phyloP scores from a whole-genome alignment of 805 yeast species.

The Henningerozyma blattae region DNA sequence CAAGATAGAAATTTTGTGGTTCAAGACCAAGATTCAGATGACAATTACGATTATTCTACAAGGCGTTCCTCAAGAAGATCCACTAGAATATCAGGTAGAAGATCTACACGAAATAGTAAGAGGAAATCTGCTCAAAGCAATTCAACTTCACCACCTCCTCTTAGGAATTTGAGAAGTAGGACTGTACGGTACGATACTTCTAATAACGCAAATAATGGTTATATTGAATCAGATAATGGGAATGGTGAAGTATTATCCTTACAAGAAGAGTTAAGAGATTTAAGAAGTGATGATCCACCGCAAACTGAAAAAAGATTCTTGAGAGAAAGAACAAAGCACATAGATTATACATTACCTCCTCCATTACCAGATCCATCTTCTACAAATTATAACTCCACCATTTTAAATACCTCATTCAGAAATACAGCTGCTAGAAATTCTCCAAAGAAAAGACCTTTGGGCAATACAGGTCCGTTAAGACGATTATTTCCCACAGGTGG shows the following conservation, averaged over 20 bases:
- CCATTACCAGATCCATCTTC: slow-evolving; percentile 37
- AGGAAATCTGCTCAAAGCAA: background rate
- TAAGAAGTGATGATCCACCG: slow-evolving; percentile 47
- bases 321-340: slow-evolving; percentile 58
- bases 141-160: slow-evolving; percentile 7
- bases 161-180: slow-evolving; percentile 16
- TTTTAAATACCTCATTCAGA: background rate
- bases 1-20: no score
- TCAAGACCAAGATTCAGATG: no score
- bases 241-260: slow-evolving; percentile 27
- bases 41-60: no score
- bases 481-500: slow-evolving; percentile 89
- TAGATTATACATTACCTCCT: slow-evolving; percentile 77
- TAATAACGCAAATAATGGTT: slow-evolving; percentile 14
- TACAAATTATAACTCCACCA: background rate
- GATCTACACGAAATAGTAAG: slow-evolving; percentile 3
- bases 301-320: slow-evolving; percentile 39
- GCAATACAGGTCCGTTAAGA: slow-evolving; percentile 39
- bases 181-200: slow-evolving; percentile 11
- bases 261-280: slow-evolving; percentile 54
- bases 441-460: background rate
- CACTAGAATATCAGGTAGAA: no score
- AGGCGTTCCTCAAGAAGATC: no score
- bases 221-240: slow-evolving; percentile 13
- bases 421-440: background rate